Conservation (phyloP, 2,329 filamentous ascomycete genomes). For the Alternaria postmessia region DNA sequence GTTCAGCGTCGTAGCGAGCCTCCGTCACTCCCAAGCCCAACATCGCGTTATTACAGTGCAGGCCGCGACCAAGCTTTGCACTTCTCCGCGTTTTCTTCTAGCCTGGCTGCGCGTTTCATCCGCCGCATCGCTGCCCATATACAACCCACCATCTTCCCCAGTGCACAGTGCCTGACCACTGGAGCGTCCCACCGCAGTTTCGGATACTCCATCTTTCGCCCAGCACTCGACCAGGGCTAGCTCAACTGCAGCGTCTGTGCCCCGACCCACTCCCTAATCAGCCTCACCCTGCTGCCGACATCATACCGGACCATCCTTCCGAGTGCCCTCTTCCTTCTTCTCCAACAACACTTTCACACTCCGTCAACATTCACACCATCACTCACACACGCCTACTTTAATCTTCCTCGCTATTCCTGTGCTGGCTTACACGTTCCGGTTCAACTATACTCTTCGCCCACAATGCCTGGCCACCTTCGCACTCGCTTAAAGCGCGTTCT, state of each 20-base stretch:
- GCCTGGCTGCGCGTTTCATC: slow-evolving; percentile 26
- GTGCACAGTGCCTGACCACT: slow-evolving; percentile 14
- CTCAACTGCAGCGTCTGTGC: slow-evolving; percentile 16
- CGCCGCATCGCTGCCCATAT: slow-evolving; percentile 8
- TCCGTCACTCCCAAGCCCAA: slow-evolving; percentile 10
- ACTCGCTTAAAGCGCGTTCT: slow-evolving; percentile 57
- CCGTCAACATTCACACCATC: neutral
- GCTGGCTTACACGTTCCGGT: neutral
- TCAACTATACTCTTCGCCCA: slow-evolving; percentile 25
- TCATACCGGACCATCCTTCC: slow-evolving; percentile 25
- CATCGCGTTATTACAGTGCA: slow-evolving; percentile 17
- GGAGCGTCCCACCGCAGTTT: slow-evolving; percentile 20
- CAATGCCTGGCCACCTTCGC: slow-evolving; percentile 54
- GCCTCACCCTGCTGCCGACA: slow-evolving; percentile 32
- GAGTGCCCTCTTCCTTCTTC: slow-evolving; percentile 16
- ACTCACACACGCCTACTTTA: slow-evolving; percentile 6
- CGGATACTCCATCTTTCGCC: slow-evolving; percentile 15
- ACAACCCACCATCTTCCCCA: slow-evolving; percentile 17
- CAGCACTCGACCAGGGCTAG: slow-evolving; percentile 17
- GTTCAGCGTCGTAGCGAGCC: slow-evolving; percentile 19
- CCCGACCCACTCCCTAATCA: slow-evolving; percentile 24
- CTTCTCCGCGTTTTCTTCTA: slow-evolving; percentile 41
- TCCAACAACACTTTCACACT: slow-evolving; percentile 10
- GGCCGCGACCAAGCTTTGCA: slow-evolving; percentile 22
- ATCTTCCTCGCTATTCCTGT: neutral